A percentile compares a stretch with the other conserved stretches of the same genome.
phyloP scores from a whole-genome alignment of 768 basidiomycete genomes.

The Gymnopilus dilepis region DNA sequence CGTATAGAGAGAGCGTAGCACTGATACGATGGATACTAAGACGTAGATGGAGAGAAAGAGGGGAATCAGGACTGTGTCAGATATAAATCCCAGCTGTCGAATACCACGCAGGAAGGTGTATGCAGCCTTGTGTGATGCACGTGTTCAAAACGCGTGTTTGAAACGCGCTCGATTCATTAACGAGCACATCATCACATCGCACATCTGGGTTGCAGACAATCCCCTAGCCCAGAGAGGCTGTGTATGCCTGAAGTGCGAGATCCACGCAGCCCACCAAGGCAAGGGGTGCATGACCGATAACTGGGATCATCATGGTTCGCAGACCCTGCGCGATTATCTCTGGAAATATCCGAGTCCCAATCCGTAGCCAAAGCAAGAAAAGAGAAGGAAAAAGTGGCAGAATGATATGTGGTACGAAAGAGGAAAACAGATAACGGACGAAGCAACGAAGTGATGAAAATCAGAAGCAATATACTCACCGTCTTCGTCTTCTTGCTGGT shows the following conservation, averaged over 20 bases:
- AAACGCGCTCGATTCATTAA: constrained; percentile 14
- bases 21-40: constrained; percentile 11
- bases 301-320: not conserved
- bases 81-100: constrained; percentile 16
- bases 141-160: constrained; percentile 14
- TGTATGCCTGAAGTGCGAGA: not conserved
- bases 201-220: not conserved
- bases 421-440: not conserved
- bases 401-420: not conserved
- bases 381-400: not conserved
- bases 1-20: constrained; percentile 4
- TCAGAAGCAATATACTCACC: constrained; percentile 18
- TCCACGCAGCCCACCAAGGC: not conserved
- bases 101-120: constrained; percentile 14
- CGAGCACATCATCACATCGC: constrained; percentile 3
- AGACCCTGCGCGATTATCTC: not conserved
- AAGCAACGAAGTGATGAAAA: constrained; percentile 1
- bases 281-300: not conserved
- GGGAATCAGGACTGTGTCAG: not conserved
- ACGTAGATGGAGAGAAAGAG: constrained; percentile 6
- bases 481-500: constrained; percentile 29
- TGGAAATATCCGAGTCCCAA: not conserved
- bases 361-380: not conserved
- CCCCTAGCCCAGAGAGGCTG: not conserved
- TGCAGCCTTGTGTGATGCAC: constrained; percentile 12